phyloP scores from a whole-genome alignment of 139 green algal genomes.

The Chlamydomonas applanata region DNA sequence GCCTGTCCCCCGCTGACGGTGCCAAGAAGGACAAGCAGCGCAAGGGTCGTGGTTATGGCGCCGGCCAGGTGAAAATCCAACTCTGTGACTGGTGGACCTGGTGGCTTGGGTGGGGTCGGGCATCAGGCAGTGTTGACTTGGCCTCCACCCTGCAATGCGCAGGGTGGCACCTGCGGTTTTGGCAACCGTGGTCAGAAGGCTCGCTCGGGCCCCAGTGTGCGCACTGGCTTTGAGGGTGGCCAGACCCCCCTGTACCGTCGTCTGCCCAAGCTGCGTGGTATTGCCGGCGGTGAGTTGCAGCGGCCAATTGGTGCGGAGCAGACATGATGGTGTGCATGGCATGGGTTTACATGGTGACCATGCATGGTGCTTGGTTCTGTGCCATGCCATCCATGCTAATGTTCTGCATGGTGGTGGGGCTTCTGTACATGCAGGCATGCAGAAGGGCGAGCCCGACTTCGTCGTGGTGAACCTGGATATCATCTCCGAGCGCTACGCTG shows the following conservation, averaged over 20 bases:
- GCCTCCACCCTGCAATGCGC: neutral
- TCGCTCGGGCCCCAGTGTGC: constrained; percentile 72
- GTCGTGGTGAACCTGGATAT: constrained; percentile 88
- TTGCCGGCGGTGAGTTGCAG: constrained; percentile 83
- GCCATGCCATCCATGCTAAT: no score
- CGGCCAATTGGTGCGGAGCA: neutral
- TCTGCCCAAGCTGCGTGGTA: constrained; percentile 96
- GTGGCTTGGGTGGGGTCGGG: neutral
- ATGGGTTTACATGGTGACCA: no score
- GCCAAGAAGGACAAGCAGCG: constrained; percentile 72
- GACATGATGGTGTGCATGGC: no score
- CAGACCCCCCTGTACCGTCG: constrained; percentile 96
- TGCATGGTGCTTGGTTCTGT: no score
- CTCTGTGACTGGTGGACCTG: no score
- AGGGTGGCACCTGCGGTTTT: constrained; percentile 92
- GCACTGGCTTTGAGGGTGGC: constrained; percentile 96
- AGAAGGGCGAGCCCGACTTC: constrained; percentile 81
- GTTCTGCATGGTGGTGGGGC: no score
- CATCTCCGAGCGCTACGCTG: constrained; percentile 72
- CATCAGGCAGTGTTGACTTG: neutral
- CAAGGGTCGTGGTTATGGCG: constrained; percentile 91
- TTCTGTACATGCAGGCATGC: constrained; percentile 80
- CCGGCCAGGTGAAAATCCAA: constrained; percentile 72
- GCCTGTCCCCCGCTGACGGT: constrained; percentile 85
- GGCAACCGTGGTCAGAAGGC: constrained; percentile 97